Percentiles rank a stretch among this genome's conserved stretches.
Conservation (phyloP, 371 early-diverging fungal genomes). For the Mucor racemosus region DNA sequence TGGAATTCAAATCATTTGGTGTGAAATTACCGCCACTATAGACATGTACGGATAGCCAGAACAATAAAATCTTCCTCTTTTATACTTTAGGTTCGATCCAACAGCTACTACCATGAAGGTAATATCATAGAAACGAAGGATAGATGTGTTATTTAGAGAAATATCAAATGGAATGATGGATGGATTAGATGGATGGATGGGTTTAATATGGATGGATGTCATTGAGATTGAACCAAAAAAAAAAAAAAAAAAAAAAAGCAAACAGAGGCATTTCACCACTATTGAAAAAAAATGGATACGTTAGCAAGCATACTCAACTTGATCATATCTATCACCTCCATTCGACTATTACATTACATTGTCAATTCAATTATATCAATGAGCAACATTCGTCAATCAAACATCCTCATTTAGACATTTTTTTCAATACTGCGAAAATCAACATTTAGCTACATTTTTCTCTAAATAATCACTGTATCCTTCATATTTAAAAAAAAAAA, state of each 20-base stretch:
- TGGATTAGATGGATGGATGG: not conserved
- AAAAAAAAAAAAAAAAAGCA: not conserved
- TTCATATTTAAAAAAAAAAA: not conserved
- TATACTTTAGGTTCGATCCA: slow-evolving; percentile 31
- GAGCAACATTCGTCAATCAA: not conserved
- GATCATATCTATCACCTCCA: no score
- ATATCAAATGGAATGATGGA: not conserved
- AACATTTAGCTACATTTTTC: not conserved
- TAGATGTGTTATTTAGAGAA: not conserved
- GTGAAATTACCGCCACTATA: slow-evolving; percentile 3
- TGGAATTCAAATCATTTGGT: not conserved
- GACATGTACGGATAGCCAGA: slow-evolving; percentile 7
- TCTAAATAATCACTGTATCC: not conserved
- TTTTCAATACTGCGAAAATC: not conserved
- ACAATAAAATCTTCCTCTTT: slow-evolving; percentile 28
- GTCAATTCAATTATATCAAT: not conserved
- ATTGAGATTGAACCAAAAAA: not conserved
- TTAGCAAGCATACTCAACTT: not conserved
- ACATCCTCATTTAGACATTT: no score
- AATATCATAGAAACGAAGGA: not conserved
- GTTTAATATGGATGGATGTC: not conserved
- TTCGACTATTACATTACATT: not conserved
- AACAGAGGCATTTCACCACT: no score
- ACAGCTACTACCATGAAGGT: slow-evolving; percentile 33
- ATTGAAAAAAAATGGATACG: not conserved